These are phyloP conservation scores for Pseudocercospora eumusae DNA, from an alignment of 2,329 filamentous ascomycete genomes.

Conservation along the genomic window DNA sequence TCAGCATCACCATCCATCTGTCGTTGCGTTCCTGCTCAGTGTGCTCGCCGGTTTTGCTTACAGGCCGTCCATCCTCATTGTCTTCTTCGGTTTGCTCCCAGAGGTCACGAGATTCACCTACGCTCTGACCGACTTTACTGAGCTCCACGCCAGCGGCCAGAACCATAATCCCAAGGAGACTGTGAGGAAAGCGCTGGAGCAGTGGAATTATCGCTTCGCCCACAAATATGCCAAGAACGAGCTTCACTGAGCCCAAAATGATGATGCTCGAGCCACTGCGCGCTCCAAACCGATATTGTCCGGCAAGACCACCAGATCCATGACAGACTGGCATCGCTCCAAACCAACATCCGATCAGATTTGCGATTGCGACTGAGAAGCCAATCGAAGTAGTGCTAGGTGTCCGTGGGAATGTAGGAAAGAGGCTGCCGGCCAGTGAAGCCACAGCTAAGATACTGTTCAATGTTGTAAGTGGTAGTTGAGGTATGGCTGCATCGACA, in stretches of 20 bases:
- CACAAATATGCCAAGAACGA: constrained; percentile 73
- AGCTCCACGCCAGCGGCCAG: constrained; percentile 86
- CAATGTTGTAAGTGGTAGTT: constrained; percentile 85
- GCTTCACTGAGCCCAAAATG: constrained; percentile 73
- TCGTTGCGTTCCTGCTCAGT: constrained; percentile 69
- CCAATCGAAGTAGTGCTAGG: constrained; percentile 77
- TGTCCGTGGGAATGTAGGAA: constrained; percentile 58
- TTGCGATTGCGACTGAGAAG: constrained; percentile 79
- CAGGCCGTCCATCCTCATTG: constrained; percentile 32
- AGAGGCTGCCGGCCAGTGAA: constrained; percentile 73
- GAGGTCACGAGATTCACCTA: constrained; percentile 71
- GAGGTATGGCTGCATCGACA: constrained; percentile 72
- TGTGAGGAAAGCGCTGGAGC: constrained; percentile 71
- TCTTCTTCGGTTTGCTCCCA: constrained; percentile 46
- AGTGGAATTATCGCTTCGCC: constrained; percentile 72
- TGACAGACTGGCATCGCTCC: constrained; percentile 96
- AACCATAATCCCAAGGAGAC: constrained; percentile 82
- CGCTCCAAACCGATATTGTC: constrained; percentile 87
- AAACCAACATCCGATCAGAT: constrained; percentile 84
- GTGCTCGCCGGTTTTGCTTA: constrained; percentile 54
- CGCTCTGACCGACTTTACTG: constrained; percentile 76
- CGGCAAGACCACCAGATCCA: constrained; percentile 85
- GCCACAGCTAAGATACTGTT: constrained; percentile 90
- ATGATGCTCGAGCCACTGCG: constrained; percentile 83
- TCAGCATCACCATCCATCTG: constrained; percentile 86